A percentile compares a stretch with the other conserved stretches of the same genome.
Conservation (phyloP, 371 early-diverging fungal genomes). For the Choanephora cucurbitarum region DNA sequence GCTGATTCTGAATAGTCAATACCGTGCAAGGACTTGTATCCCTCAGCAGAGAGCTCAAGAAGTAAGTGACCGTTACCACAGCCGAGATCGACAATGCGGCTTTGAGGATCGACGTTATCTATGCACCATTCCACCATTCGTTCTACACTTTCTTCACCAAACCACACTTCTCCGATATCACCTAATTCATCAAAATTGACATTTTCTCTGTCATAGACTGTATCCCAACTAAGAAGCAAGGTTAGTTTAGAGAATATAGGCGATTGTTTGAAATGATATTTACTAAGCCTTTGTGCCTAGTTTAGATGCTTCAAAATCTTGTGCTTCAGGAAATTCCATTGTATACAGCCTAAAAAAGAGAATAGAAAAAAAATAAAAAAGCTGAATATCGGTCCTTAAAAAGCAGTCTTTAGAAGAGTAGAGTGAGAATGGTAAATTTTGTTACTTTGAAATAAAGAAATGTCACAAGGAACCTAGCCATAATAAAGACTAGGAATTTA, state of each 20-base stretch:
- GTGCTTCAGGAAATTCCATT: slow-evolving; percentile 31
- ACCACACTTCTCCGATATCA: slow-evolving; percentile 91
- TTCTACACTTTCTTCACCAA: slow-evolving; percentile 82
- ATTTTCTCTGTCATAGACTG: slow-evolving; percentile 78
- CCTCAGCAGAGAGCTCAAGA: slow-evolving; percentile 66
- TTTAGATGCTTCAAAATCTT: slow-evolving; percentile 72
- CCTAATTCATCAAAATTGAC: slow-evolving; percentile 78
- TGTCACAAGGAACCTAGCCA: no score
- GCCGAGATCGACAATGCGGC: slow-evolving; percentile 79
- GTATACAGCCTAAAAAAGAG: no score
- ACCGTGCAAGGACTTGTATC: slow-evolving; percentile 74
- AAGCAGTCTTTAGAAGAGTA: no score
- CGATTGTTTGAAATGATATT: background rate
- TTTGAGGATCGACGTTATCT: slow-evolving; percentile 42
- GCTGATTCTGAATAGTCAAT: slow-evolving; percentile 86
- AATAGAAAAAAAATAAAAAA: slow-evolving; percentile 2
- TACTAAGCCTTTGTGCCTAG: slow-evolving; percentile 82
- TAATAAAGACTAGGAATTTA: no score
- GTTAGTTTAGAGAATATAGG: background rate
- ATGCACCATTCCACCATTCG: slow-evolving; percentile 86
- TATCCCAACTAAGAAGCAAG: slow-evolving; percentile 70
- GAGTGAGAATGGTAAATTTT: no score
- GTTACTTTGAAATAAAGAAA: background rate
- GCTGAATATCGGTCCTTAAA: background rate
- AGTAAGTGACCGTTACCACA: slow-evolving; percentile 94